Evolutionary conservation across 768 basidiomycete species (phyloP), one percentile per base, ranked within the genome.

Genomic region (Nidularia pulvinata): DNA sequence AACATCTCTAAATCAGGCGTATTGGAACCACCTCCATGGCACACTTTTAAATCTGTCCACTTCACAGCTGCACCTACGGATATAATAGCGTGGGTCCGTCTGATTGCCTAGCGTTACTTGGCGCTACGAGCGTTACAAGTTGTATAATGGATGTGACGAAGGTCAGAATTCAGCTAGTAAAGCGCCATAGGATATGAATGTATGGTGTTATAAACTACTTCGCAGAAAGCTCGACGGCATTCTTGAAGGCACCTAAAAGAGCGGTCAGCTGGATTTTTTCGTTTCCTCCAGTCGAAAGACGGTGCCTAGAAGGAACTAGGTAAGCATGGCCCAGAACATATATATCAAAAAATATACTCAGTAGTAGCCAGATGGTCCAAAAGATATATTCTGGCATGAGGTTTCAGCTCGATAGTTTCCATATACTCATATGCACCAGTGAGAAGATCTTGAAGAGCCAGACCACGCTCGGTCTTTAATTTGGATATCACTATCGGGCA

Each of bases 261-360:
- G 94, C 94, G 6, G 93, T 93, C 49, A 98, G 66, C 65, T 98
- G 97, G 50, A 99, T 85, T 64, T 94, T 98, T 69, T 99, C 97
- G 58, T 75, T 95, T 1, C 90, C 95, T 0, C 97, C 97, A 0
- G 95, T 87, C 1, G 95, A 93, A 6, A 98, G 71, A 45, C 96
- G 85, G 67, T 98, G 88, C 67, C 96, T 98, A 46, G 7, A 46
- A 46, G 19, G 22, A 10, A 19, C 9, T 10, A 11, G 9, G 45
- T 46, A 7, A 46, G 22, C 9, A 46, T 10, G 9, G 37, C 37
- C 9, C 37, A 46, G 22, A 46, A 10, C 36, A n/a, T n/a, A n/a
- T n/a, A n/a, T n/a, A n/a, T n/a, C n/a, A 42, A 42, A 37, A 6
- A 43, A 77, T 91, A 65, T 67, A 98, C 95, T 99, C 97, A 51